A percentile compares a stretch with the other conserved stretches of the same genome.
These are phyloP conservation scores for Fusarium sp. DNA, from an alignment of 2,329 filamentous ascomycete species.

Conservation along the genomic window DNA sequence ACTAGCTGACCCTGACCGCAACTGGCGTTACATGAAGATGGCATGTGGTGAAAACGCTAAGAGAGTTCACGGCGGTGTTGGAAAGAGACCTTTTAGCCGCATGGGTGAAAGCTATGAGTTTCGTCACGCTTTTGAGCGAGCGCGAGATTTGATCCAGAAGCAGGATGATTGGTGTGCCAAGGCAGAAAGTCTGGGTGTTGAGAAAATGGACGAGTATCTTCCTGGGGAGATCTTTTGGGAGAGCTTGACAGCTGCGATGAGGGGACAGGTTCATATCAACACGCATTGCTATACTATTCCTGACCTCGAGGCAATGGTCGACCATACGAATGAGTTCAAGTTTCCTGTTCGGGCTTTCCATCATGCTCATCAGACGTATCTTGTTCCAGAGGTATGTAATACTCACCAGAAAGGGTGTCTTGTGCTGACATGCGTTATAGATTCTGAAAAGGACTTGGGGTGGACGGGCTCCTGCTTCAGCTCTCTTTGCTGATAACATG, in stretches of 20 bases:
- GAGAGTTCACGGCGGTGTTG: conserved; percentile 66
- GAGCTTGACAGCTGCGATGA: conserved; percentile 69
- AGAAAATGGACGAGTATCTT: conserved; percentile 67
- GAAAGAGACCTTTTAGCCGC: conserved; percentile 67
- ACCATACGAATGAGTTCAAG: conserved; percentile 78
- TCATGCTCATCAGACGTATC: conserved; percentile 74
- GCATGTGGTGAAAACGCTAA: conserved; percentile 79
- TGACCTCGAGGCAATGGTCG: conserved; percentile 75
- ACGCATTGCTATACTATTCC: conserved; percentile 78
- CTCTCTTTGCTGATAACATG: conserved; percentile 79
- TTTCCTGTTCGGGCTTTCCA: conserved; percentile 76
- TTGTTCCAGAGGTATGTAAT: conserved; percentile 69
- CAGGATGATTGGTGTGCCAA: conserved; percentile 77
- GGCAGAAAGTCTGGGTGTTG: conserved; percentile 62
- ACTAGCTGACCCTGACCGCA: conserved; percentile 73
- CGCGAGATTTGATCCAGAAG: conserved; percentile 64
- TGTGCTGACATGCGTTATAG: conserved; percentile 42
- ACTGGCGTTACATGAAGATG: conserved; percentile 81
- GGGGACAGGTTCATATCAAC: conserved; percentile 76
- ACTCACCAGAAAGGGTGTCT: accelerated
- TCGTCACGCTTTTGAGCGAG: conserved; percentile 74
- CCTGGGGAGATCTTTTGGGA: conserved; percentile 74
- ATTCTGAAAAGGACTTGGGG: conserved; percentile 69
- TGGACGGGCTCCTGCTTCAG: conserved; percentile 64
- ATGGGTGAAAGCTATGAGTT: conserved; percentile 78